A percentile compares a stretch with the other conserved stretches of the same genome.
These are phyloP conservation scores for Gracilaria vermiculophylla DNA, from an alignment of 23 red algal genomes.

Conservation along the genomic window DNA sequence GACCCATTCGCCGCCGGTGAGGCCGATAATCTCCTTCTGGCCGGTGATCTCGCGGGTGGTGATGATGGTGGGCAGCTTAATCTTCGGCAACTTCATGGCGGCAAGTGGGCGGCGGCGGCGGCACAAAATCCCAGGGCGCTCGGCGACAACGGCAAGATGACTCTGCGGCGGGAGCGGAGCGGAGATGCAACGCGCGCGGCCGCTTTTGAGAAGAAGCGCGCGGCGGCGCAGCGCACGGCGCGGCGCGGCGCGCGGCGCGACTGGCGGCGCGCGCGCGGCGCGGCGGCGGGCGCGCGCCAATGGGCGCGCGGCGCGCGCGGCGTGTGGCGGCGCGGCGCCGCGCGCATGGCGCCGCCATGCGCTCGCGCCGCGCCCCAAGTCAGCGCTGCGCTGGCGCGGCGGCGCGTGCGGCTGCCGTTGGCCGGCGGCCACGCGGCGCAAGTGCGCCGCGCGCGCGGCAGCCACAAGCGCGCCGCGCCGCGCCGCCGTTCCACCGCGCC, in stretches of 20 bases:
- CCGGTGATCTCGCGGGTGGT: constrained; percentile 43
- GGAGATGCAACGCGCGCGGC: not conserved
- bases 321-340: not conserved
- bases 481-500: too few relatives aligned
- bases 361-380: too few relatives aligned
- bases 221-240: not conserved
- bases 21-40: constrained; percentile 59
- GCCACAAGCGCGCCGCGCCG: too few relatives aligned
- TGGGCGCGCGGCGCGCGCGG: not conserved
- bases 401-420: too few relatives aligned
- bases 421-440: too few relatives aligned
- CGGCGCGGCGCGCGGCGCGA: not conserved
- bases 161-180: too few relatives aligned
- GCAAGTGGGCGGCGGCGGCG: too few relatives aligned
- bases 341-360: not conserved
- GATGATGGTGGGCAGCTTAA: constrained; percentile 50
- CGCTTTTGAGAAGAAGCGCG: not conserved
- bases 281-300: not conserved
- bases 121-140: too few relatives aligned
- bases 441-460: too few relatives aligned
- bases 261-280: too few relatives aligned
- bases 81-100: constrained; percentile 64
- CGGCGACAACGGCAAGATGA: too few relatives aligned
- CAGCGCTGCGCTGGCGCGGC: too few relatives aligned
- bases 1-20: constrained; percentile 47